These are phyloP conservation scores for Penicillium goetzii DNA, from an alignment of 495 filamentous ascomycete species.

Conservation along the genomic window DNA sequence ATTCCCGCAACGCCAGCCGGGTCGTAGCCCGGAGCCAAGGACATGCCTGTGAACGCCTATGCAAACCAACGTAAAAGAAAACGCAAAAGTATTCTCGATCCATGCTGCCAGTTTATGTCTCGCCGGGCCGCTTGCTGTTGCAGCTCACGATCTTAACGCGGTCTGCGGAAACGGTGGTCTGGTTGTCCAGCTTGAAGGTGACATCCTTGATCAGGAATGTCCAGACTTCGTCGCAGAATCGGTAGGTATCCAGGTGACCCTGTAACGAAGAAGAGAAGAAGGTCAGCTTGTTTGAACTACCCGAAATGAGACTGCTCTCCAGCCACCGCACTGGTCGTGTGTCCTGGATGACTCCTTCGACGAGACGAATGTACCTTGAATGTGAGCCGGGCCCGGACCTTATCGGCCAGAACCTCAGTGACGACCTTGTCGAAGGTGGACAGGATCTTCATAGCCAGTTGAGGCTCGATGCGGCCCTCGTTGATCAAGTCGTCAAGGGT, in stretches of 20 bases:
- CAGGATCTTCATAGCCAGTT: slow-evolving; percentile 97
- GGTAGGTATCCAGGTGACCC: slow-evolving; percentile 98
- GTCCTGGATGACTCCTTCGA: not conserved
- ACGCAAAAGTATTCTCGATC: slow-evolving; percentile 17
- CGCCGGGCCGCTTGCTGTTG: slow-evolving; percentile 82
- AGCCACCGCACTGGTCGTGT: not conserved
- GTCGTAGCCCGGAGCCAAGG: slow-evolving; percentile 15
- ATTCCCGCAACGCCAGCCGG: slow-evolving; percentile 21
- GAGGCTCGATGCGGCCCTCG: slow-evolving; percentile 89
- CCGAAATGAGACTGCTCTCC: not conserved
- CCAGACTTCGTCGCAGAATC: slow-evolving; percentile 99
- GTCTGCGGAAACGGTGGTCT: slow-evolving; percentile 65
- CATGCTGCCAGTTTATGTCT: slow-evolving; percentile 46
- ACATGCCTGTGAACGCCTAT: slow-evolving; percentile 29
- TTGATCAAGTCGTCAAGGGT: slow-evolving; percentile 96
- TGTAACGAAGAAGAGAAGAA: slow-evolving; percentile 37
- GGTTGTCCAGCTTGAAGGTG: slow-evolving; percentile 92
- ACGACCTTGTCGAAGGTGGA: slow-evolving; percentile 89
- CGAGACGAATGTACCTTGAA: slow-evolving; percentile 72
- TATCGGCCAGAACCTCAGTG: slow-evolving; percentile 84
- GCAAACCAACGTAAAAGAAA: slow-evolving; percentile 13
- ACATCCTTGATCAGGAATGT: slow-evolving; percentile 99
- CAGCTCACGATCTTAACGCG: slow-evolving; percentile 98
- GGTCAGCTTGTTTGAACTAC: slow-evolving; percentile 21
- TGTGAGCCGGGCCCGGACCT: slow-evolving; percentile 84